These are phyloP conservation scores for Cordyceps farinosa DNA, from an alignment of 2,329 filamentous ascomycete genomes.

Conservation along the genomic window DNA sequence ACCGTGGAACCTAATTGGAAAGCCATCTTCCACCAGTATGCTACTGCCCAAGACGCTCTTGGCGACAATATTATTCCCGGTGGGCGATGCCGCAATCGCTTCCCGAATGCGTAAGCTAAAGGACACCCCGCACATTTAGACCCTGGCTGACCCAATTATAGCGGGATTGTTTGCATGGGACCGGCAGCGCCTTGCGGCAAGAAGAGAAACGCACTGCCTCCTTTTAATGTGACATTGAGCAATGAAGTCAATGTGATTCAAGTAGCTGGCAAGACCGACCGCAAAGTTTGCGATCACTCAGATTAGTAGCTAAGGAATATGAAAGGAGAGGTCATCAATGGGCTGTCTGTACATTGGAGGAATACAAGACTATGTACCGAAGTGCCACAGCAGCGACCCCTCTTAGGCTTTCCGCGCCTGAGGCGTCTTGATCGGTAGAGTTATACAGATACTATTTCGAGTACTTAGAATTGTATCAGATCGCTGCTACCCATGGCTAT, in stretches of 20 bases:
- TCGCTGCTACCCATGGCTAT: too few species aligned
- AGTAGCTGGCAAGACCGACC: neutral
- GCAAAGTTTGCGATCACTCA: neutral
- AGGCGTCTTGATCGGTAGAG: too few species aligned
- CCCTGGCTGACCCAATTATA: constrained; percentile 2
- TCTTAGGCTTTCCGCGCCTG: too few species aligned
- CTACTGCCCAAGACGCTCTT: constrained; percentile 12
- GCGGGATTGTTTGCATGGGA: constrained; percentile 15
- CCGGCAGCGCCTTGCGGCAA: constrained; percentile 13
- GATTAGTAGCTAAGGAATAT: neutral
- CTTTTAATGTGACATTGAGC: constrained; percentile 10
- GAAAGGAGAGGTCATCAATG: too few species aligned
- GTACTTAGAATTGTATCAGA: too few species aligned
- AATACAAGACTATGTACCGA: too few species aligned
- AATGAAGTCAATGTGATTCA: neutral
- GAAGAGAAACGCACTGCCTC: neutral
- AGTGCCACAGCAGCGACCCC: too few species aligned
- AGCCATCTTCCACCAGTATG: constrained; percentile 18
- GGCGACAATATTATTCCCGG: constrained; percentile 17
- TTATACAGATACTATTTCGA: too few species aligned
- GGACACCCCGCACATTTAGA: too few species aligned
- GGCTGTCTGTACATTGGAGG: too few species aligned
- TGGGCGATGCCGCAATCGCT: constrained; percentile 15
- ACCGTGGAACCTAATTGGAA: constrained; percentile 23
- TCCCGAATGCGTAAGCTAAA: neutral